These are phyloP conservation scores for Zygoascus ofunaensis DNA, from an alignment of 805 yeast genomes.

Conservation along the genomic window DNA sequence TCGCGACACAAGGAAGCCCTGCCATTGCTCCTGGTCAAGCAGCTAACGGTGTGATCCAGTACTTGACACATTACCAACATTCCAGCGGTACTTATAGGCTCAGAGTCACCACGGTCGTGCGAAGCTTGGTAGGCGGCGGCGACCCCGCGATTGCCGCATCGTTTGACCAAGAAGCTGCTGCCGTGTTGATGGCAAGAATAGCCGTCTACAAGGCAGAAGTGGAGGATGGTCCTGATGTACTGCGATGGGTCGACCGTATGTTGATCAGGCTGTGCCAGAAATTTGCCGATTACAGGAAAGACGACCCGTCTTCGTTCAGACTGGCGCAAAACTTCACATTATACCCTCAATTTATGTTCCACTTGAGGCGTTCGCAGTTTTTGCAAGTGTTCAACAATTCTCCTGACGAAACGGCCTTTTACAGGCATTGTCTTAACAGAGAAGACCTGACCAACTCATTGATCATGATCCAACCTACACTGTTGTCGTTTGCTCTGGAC, in stretches of 20 bases:
- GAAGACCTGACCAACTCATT: conserved; percentile 90
- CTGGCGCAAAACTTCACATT: conserved; percentile 74
- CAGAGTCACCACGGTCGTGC: conserved; percentile 78
- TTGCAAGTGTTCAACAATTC: conserved; percentile 94
- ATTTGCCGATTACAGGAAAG: conserved; percentile 88
- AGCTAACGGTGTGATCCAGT: conserved; percentile 51
- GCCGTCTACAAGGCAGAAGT: conserved; percentile 75
- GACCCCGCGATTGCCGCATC: conserved; percentile 47
- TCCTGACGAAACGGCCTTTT: conserved; percentile 97
- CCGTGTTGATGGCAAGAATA: conserved; percentile 83
- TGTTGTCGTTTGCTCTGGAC: conserved; percentile 75
- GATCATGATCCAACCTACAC: conserved; percentile 96
- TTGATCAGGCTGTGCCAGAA: conserved; percentile 83
- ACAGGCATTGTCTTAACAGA: conserved; percentile 82
- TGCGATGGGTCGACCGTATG: conserved; percentile 91
- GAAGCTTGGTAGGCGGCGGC: conserved; percentile 45
- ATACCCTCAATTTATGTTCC: conserved; percentile 93
- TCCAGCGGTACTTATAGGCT: conserved; percentile 84
- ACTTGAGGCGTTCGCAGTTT: conserved; percentile 92
- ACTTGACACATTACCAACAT: conserved; percentile 87
- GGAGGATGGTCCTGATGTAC: conserved; percentile 86
- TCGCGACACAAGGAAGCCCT: conserved; percentile 35
- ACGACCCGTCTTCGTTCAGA: conserved; percentile 73
- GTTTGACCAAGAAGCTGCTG: conserved; percentile 99
- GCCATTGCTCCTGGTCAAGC: conserved; percentile 23